Percentiles rank a stretch among this genome's conserved stretches.
These are phyloP conservation scores for Clonostachys rhizophaga DNA, from an alignment of 2,329 filamentous ascomycete species.

Conservation along the genomic window DNA sequence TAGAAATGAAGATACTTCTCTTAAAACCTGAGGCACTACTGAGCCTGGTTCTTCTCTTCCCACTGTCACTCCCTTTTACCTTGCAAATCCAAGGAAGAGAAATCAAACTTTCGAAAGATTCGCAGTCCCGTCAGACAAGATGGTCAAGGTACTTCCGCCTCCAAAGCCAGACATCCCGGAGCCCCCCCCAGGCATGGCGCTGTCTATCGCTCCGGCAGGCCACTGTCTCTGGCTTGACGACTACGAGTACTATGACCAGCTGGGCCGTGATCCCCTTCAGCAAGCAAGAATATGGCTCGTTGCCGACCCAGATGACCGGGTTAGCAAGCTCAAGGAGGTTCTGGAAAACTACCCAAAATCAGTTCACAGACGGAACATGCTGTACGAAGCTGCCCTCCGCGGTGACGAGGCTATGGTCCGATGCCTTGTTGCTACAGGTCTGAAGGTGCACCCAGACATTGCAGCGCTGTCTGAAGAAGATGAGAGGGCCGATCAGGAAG, in stretches of 20 bases:
- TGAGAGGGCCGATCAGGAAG: not conserved
- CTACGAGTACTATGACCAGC: constrained; percentile 4
- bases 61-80: too few relatives aligned
- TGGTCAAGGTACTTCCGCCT: constrained; percentile 4
- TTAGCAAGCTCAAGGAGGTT: not conserved
- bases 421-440: not conserved
- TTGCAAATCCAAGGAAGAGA: too few relatives aligned
- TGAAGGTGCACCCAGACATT: not conserved
- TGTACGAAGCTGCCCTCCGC: not conserved
- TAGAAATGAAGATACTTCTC: too few relatives aligned
- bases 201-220: not conserved
- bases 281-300: constrained; percentile 2
- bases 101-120: too few relatives aligned
- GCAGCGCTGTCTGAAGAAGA: not conserved
- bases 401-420: constrained; percentile 3
- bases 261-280: constrained; percentile 3
- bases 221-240: constrained; percentile 2
- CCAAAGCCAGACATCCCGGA: constrained; percentile 2
- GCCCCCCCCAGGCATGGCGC: constrained; percentile 1
- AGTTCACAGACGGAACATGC: constrained; percentile 1
- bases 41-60: too few relatives aligned
- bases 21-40: too few relatives aligned
- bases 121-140: not conserved
- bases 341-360: constrained; percentile 1
- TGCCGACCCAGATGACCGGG: constrained; percentile 1